Conservation (phyloP, 1,139 yeast genomes). For the Protomyces gravidus region DNA sequence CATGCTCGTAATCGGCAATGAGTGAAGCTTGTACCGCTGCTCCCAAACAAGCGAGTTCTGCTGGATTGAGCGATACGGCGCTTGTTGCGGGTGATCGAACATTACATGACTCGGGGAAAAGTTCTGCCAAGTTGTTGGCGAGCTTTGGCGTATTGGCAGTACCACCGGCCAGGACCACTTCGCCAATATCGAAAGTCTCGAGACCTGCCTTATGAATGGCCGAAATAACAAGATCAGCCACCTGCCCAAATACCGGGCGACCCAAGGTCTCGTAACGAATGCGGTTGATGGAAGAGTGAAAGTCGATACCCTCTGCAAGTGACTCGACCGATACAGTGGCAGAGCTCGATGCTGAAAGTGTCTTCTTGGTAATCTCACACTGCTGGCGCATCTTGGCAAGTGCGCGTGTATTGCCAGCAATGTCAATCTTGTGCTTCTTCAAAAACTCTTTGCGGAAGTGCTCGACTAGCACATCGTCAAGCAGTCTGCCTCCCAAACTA, state of each 20-base stretch:
- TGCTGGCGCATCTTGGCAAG: slow-evolving; percentile 84
- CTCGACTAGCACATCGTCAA: slow-evolving; percentile 76
- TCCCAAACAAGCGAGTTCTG: slow-evolving; percentile 88
- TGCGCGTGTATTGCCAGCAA: slow-evolving; percentile 69
- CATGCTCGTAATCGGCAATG: slow-evolving; percentile 76
- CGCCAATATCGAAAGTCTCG: slow-evolving; percentile 82
- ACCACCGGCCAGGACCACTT: slow-evolving; percentile 91
- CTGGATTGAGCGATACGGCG: slow-evolving; percentile 76
- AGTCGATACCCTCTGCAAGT: slow-evolving; percentile 87
- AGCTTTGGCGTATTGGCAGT: slow-evolving; percentile 88
- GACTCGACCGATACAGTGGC: slow-evolving; percentile 94
- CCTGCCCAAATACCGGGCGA: slow-evolving; percentile 68
- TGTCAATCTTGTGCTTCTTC: slow-evolving; percentile 78
- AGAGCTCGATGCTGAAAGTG: slow-evolving; percentile 81
- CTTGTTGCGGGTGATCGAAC: slow-evolving; percentile 74
- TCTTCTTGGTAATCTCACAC: slow-evolving; percentile 80
- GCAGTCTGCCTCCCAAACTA: slow-evolving; percentile 79
- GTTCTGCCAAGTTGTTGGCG: slow-evolving; percentile 63
- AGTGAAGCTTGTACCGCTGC: slow-evolving; percentile 95
- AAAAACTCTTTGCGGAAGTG: slow-evolving; percentile 89
- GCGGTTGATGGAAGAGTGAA: slow-evolving; percentile 88
- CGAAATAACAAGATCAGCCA: slow-evolving; percentile 70
- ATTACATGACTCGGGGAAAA: slow-evolving; percentile 77
- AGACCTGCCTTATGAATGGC: slow-evolving; percentile 76
- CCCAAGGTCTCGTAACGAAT: slow-evolving; percentile 87